A percentile compares a stretch with the other conserved stretches of the same genome.
Evolutionary conservation across 441 rosid species (phyloP).

Genomic region (Macaranga tanarius): DNA sequence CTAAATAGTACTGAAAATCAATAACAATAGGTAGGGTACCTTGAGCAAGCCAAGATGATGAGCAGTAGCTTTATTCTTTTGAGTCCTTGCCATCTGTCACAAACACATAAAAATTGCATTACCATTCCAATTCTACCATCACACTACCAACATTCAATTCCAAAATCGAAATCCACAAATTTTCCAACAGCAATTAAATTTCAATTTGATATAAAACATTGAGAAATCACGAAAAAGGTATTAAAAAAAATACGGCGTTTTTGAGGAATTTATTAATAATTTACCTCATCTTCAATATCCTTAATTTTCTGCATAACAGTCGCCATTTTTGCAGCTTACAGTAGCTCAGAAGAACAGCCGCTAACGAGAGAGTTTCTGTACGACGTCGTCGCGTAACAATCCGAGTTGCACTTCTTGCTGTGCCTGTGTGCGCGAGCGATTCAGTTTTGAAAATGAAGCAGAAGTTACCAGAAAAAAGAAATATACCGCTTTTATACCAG

Average conservation of each 20-base stretch:
- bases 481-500: neutral
- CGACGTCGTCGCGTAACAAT: neutral
- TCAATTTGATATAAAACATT: no score
- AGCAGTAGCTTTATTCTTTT: slow-evolving; percentile 85
- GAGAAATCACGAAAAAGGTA: no score
- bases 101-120: neutral
- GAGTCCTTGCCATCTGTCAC: slow-evolving; percentile 79
- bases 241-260: neutral
- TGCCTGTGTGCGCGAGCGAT: neutral
- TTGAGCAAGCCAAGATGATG: slow-evolving; percentile 95
- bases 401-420: neutral
- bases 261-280: neutral
- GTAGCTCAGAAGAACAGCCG: neutral
- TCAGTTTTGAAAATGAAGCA: neutral
- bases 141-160: no score
- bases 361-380: slow-evolving; percentile 6
- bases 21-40: slow-evolving; percentile 37
- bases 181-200: no score
- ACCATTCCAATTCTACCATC: no score
- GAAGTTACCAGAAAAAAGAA: slow-evolving; percentile 5
- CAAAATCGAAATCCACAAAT: neutral
- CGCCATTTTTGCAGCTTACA: slow-evolving; percentile 48
- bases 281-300: slow-evolving; percentile 88
- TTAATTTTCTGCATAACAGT: slow-evolving; percentile 86
- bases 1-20: neutral